Base-by-base conservation (phyloP, 1,284 basidiomycete genomes). In the Cryptococcus hybrid region DNA sequence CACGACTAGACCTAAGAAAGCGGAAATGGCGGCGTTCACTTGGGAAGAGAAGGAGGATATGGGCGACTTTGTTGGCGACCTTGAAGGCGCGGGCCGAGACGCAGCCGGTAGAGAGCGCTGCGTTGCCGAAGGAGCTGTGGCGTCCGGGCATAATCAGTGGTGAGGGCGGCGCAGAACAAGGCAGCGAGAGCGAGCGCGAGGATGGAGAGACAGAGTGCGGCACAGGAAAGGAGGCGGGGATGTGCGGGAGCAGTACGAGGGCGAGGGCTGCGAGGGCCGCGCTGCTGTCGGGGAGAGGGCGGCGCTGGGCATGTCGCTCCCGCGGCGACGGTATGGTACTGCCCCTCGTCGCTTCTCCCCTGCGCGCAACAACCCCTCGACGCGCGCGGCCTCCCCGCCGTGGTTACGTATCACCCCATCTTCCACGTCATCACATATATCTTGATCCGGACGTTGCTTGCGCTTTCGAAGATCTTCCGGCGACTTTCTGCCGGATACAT, bases 81-180 rank as follows among this genome's bases (percentile, higher is more conserved):
- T 94, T 44, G 91, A 90, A 54, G 92, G 90, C 11, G 90, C 88
- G 1, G 91, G 6, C 90, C 90, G 79, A 94, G 93, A 2, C 84
- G 83, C 49, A 92, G 81, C 0, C 88, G 88, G 40, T 84, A 82
- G 9, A 88, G 84, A 1, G 86, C 84, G 56, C 75, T 12, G 78
- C 76, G 30, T 34, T 51, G 52, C 37, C 60, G 46, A 18, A 24
- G 45, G 3, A 39, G 34, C 35, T 50, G 46, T 34, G 38, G 38
- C 7, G 50, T 13, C 11, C 34, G 50, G 1, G 50, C 36, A 6
- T 40, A 42, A 2, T 46, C 13, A 38, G 62, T 61, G 0, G 38
- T 18, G 8, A 34, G 43, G 39, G 61, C 30, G 9, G 53, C 43
- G 2, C 40, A 43, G 8, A 18, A 44, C 63, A 62, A 7, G 73